phyloP scores from a whole-genome alignment of 176 grass and related monocot species.

The Oryza punctata region DNA sequence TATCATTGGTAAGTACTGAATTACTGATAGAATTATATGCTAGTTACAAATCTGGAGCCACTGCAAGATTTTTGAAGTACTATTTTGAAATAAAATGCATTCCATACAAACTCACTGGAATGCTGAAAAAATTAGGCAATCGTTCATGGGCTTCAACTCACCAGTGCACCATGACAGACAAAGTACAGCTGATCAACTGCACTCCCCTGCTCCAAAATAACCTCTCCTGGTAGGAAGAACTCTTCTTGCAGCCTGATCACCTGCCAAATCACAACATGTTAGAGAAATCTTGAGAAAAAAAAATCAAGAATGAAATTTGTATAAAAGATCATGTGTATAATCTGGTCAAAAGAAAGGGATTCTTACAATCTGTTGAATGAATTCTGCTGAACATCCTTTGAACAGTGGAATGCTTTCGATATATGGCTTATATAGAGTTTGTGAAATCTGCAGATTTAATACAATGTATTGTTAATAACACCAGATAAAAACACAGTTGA shows the following conservation, averaged over 20 bases:
- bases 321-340: not conserved
- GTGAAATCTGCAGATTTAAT: slow-evolving; percentile 72
- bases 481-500: slow-evolving; percentile 17
- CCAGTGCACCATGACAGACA: slow-evolving; percentile 80
- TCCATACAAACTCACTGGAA: not conserved
- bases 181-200: slow-evolving; percentile 95
- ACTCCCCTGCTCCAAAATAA: slow-evolving; percentile 90
- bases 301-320: not conserved
- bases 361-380: slow-evolving; percentile 98
- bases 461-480: slow-evolving; percentile 6
- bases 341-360: not conserved
- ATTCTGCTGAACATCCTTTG: slow-evolving; percentile 89
- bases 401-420: slow-evolving; percentile 79
- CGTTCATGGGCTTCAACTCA: slow-evolving; percentile 41
- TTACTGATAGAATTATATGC: not conserved
- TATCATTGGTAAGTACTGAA: not conserved
- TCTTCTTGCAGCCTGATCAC: slow-evolving; percentile 93
- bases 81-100: not conserved
- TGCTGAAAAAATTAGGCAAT: not conserved
- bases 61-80: not conserved
- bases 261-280: slow-evolving; percentile 39
- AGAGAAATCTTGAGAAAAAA: not conserved
- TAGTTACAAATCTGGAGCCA: slow-evolving; percentile 2
- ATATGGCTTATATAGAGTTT: slow-evolving; percentile 80
- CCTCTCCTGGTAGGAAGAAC: slow-evolving; percentile 90